Evolutionary conservation across 768 basidiomycete species (phyloP).

Genomic region (Porpolomopsis calyptriformis): DNA sequence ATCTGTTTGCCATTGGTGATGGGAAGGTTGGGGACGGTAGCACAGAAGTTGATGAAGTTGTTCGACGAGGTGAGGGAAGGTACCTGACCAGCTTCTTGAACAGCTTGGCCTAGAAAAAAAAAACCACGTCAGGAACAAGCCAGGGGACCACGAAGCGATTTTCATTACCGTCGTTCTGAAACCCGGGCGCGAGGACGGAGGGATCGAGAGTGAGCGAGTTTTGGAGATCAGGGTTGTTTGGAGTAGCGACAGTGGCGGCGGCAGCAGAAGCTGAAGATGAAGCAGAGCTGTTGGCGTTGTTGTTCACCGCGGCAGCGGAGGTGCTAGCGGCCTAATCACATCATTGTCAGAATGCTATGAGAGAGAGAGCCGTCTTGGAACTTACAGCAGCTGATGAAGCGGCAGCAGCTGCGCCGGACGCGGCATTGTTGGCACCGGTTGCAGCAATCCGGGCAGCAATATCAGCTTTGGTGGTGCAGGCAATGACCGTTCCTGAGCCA

Average conservation of each 20-base stretch:
- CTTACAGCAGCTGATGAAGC: conserved; percentile 4
- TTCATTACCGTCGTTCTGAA: conserved; percentile 45
- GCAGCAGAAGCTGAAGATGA: background rate
- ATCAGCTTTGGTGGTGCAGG: conserved; percentile 36
- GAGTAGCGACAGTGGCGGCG: background rate
- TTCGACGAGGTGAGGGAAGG: conserved; percentile 51
- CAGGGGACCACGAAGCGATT: no score
- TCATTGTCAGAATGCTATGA: background rate
- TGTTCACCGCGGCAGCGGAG: background rate
- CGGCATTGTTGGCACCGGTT: conserved; percentile 12
- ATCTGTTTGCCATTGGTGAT: conserved; percentile 45
- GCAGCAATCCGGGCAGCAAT: conserved; percentile 31
- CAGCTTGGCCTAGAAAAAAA: no score
- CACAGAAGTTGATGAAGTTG: conserved; percentile 67
- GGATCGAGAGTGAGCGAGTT: conserved; percentile 33
- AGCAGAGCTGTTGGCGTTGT: no score
- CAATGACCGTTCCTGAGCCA: conserved; percentile 30
- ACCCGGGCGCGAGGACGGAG: conserved; percentile 44
- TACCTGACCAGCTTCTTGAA: conserved; percentile 35
- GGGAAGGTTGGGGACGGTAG: conserved; percentile 25
- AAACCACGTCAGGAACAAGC: no score
- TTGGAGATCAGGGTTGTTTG: conserved; percentile 30
- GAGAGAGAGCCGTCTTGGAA: background rate
- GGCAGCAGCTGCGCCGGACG: conserved; percentile 18
- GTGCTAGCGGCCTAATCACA: conserved; percentile 1